Conservation (phyloP, 2,329 filamentous ascomycete species). For the Verticillium nubilum region DNA sequence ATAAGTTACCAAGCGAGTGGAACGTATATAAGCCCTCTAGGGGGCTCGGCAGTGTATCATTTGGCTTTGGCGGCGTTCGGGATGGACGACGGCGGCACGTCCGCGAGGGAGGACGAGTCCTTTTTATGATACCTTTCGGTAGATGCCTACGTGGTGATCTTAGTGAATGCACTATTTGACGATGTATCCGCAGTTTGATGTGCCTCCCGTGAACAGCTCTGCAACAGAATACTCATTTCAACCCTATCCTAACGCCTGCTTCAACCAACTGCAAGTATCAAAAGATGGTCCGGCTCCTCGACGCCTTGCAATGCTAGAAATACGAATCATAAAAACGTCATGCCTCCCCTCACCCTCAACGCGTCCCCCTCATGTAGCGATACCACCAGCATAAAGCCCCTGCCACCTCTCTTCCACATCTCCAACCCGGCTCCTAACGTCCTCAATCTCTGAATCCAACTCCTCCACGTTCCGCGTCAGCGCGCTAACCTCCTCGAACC, state of each 20-base stretch:
- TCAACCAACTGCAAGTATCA: not conserved
- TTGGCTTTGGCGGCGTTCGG: not conserved
- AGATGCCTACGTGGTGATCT: not conserved
- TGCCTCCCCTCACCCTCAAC: not conserved
- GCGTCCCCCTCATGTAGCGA: not conserved
- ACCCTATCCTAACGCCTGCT: not conserved
- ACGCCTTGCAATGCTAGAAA: slow-evolving; percentile 29
- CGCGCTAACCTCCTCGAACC: slow-evolving; percentile 82
- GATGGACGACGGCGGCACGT: not conserved
- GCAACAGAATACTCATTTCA: not conserved
- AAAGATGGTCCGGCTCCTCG: slow-evolving; percentile 11
- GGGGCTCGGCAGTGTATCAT: not conserved
- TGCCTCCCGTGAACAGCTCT: not conserved
- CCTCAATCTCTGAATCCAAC: slow-evolving; percentile 70
- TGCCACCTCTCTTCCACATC: slow-evolving; percentile 59
- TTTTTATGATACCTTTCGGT: not conserved
- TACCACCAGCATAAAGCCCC: slow-evolving; percentile 34
- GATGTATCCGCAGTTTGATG: not conserved
- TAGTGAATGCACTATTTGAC: not conserved
- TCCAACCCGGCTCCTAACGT: slow-evolving; percentile 57
- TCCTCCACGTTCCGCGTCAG: slow-evolving; percentile 78
- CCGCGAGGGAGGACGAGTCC: not conserved
- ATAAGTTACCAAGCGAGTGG: not conserved
- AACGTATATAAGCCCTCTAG: not conserved
- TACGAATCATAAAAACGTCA: not conserved